These are phyloP conservation scores for Fusarium robinianum DNA, from an alignment of 2,329 filamentous ascomycete genomes.

Conservation along the genomic window DNA sequence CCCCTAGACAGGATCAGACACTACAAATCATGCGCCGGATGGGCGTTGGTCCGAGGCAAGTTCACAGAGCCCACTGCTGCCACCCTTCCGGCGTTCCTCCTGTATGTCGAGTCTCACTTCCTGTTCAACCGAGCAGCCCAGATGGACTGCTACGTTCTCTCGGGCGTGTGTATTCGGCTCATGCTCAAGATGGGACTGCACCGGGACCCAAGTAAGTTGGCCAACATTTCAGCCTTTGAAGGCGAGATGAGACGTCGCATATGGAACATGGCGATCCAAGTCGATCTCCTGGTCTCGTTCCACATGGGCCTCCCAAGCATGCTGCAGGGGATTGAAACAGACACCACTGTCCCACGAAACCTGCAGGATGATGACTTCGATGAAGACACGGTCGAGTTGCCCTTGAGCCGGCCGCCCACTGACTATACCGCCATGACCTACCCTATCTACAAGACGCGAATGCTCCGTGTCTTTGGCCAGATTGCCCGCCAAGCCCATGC, in stretches of 20 bases:
- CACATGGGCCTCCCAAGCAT: constrained; percentile 71
- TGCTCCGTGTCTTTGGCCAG: constrained; percentile 54
- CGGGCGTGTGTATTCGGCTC: constrained; percentile 55
- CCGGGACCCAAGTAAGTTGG: constrained; percentile 57
- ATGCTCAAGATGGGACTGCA: constrained; percentile 64
- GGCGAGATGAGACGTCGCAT: constrained; percentile 59
- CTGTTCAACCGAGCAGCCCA: constrained; percentile 55
- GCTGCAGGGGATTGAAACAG: constrained; percentile 65
- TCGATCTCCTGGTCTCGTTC: constrained; percentile 68
- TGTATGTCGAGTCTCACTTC: constrained; percentile 60
- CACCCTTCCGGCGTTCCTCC: constrained; percentile 56
- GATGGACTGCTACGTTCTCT: constrained; percentile 59
- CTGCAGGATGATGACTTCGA: constrained; percentile 68
- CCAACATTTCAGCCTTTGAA: constrained; percentile 55
- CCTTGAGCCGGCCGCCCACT: constrained; percentile 57
- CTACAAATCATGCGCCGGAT: constrained; percentile 56
- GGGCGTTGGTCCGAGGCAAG: constrained; percentile 55
- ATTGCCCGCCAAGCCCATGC: constrained; percentile 57
- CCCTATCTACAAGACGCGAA: constrained; percentile 54
- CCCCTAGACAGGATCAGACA: constrained; percentile 51
- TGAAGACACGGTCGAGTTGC: constrained; percentile 58
- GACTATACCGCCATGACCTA: constrained; percentile 65
- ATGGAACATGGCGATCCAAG: constrained; percentile 60
- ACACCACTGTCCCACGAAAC: constrained; percentile 65
- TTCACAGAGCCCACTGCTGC: constrained; percentile 54